Percentiles rank a stretch among this genome's conserved stretches.
phyloP scores from a whole-genome alignment of 2,329 filamentous ascomycete genomes.

The Stemphylium beticola region DNA sequence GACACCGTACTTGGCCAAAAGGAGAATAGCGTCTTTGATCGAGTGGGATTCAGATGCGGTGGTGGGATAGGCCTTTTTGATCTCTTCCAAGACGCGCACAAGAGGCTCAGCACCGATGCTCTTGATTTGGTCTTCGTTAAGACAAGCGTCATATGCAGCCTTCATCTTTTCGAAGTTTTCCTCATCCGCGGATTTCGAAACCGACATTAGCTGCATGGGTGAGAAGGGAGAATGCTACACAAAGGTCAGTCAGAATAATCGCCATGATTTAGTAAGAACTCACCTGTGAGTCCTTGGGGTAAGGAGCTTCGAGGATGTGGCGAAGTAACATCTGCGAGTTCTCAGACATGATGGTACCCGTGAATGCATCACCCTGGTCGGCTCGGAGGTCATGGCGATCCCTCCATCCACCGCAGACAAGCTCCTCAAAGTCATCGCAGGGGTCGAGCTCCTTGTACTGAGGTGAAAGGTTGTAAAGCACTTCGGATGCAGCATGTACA shows the following conservation, averaged over 20 bases:
- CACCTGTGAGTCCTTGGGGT: slow-evolving; percentile 46
- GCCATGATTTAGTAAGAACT: neutral
- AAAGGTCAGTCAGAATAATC: neutral
- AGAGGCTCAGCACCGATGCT: slow-evolving; percentile 64
- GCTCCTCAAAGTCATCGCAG: slow-evolving; percentile 71
- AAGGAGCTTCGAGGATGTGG: slow-evolving; percentile 67
- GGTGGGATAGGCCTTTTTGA: slow-evolving; percentile 45
- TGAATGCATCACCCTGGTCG: slow-evolving; percentile 67
- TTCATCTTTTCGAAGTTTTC: slow-evolving; percentile 72
- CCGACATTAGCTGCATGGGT: slow-evolving; percentile 37
- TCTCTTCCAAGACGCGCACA: slow-evolving; percentile 59
- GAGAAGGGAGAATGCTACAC: slow-evolving; percentile 59
- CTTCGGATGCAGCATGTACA: slow-evolving; percentile 67
- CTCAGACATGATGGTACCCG: slow-evolving; percentile 67
- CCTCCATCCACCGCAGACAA: slow-evolving; percentile 72
- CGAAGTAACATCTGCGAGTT: slow-evolving; percentile 64
- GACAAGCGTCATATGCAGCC: slow-evolving; percentile 68
- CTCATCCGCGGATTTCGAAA: slow-evolving; percentile 58
- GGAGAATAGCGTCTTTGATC: slow-evolving; percentile 55
- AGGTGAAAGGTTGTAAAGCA: slow-evolving; percentile 67
- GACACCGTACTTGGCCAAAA: slow-evolving; percentile 56
- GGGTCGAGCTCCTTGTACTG: slow-evolving; percentile 69
- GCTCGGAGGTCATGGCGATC: slow-evolving; percentile 68
- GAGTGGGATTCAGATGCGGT: slow-evolving; percentile 10
- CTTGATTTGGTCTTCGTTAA: slow-evolving; percentile 65